phyloP scores from a whole-genome alignment of 2,329 filamentous ascomycete species.

The Aaosphaeria arxii region DNA sequence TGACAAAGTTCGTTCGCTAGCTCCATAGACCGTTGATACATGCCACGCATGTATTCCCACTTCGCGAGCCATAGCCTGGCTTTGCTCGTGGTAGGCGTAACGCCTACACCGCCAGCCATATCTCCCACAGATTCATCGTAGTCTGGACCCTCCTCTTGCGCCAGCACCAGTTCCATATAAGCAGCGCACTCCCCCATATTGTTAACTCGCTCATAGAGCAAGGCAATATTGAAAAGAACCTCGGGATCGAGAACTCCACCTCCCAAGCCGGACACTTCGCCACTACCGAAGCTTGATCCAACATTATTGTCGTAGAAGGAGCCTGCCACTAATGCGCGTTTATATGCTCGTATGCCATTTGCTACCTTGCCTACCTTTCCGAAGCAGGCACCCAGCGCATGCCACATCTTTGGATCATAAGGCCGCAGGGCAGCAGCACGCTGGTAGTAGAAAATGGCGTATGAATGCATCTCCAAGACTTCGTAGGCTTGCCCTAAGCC shows the following conservation, averaged over 20 bases:
- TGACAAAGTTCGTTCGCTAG: conserved; percentile 89
- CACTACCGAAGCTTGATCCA: conserved; percentile 45
- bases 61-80: conserved; percentile 91
- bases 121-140: conserved; percentile 36
- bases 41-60: conserved; percentile 71
- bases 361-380: conserved; percentile 81
- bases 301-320: conserved; percentile 74
- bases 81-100: conserved; percentile 87
- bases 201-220: conserved; percentile 78
- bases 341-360: conserved; percentile 94
- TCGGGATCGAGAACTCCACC: conserved; percentile 77
- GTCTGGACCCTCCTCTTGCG: conserved; percentile 76
- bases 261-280: conserved; percentile 42
- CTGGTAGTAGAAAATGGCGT: conserved; percentile 96
- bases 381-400: conserved; percentile 88
- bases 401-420: conserved; percentile 98
- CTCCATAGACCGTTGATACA: conserved; percentile 73
- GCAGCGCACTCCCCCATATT: conserved; percentile 77
- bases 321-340: conserved; percentile 84
- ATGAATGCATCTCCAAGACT: conserved; percentile 95
- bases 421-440: conserved; percentile 89
- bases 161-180: conserved; percentile 95
- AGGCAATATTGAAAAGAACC: conserved; percentile 83
- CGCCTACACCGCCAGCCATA: conserved; percentile 65
- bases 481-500: conserved; percentile 96